Evolutionary conservation across 495 filamentous ascomycete species (phyloP).

Genomic region (Aspergillus funiculosus): DNA sequence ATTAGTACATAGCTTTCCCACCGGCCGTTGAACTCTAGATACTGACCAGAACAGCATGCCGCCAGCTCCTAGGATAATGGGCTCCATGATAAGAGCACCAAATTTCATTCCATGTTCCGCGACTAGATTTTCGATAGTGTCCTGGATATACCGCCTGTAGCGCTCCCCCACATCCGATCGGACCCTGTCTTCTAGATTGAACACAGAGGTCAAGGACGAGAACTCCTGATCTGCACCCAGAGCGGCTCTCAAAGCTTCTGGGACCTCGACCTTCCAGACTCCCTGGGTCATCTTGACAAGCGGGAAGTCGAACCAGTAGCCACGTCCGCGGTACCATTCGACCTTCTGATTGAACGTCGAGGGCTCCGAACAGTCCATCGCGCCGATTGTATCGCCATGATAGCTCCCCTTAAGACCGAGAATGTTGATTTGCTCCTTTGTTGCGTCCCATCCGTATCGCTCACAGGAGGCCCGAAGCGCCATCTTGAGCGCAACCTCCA

Average conservation of each 20-base stretch:
- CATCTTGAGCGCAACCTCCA: slow-evolving; percentile 80
- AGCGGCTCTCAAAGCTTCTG: slow-evolving; percentile 38
- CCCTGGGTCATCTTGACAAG: slow-evolving; percentile 57
- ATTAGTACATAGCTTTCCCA: background rate
- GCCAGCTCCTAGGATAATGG: slow-evolving; percentile 67
- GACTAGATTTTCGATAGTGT: slow-evolving; percentile 45
- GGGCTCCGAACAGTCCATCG: slow-evolving; percentile 74
- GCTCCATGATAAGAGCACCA: slow-evolving; percentile 69
- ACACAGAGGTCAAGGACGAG: slow-evolving; percentile 50
- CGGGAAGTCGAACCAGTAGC: slow-evolving; percentile 73
- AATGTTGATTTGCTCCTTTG: slow-evolving; percentile 52
- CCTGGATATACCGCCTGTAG: slow-evolving; percentile 55
- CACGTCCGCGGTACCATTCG: slow-evolving; percentile 70
- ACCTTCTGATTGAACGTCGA: slow-evolving; percentile 67
- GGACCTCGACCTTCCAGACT: slow-evolving; percentile 55
- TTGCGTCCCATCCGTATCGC: slow-evolving; percentile 57
- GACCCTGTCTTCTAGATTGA: slow-evolving; percentile 51
- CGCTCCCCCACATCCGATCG: slow-evolving; percentile 30
- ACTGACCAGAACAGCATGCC: slow-evolving; percentile 71
- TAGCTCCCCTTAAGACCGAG: slow-evolving; percentile 71
- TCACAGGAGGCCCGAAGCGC: slow-evolving; percentile 56
- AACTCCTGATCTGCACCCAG: slow-evolving; percentile 46
- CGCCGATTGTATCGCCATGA: slow-evolving; percentile 76
- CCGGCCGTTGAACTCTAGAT: background rate
- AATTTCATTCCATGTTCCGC: slow-evolving; percentile 55